Evolutionary conservation across 768 basidiomycete genomes (phyloP).

Genomic region (Russula brevipes): DNA sequence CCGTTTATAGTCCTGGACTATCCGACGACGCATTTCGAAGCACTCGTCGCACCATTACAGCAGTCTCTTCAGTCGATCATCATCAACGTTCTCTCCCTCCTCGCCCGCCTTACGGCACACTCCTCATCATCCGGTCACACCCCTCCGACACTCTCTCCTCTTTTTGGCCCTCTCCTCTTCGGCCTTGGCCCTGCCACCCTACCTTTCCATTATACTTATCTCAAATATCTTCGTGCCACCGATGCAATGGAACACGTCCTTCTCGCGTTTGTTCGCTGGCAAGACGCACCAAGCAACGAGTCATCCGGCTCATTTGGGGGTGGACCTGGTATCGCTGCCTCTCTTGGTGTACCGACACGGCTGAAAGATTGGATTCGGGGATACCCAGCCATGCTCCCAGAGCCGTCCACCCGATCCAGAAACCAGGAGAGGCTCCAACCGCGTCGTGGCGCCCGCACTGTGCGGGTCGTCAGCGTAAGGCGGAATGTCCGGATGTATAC

Average conservation of each 20-base stretch:
- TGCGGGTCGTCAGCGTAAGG: conserved; percentile 69
- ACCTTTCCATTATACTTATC: conserved; percentile 54
- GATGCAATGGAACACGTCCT: conserved; percentile 84
- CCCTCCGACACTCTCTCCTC: too few relatives aligned
- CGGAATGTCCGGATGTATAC: conserved; percentile 86
- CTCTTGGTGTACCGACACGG: conserved; percentile 66
- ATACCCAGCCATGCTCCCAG: conserved; percentile 76
- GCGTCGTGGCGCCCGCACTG: conserved; percentile 67
- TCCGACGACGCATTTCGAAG: too few relatives aligned
- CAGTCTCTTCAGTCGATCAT: conserved; percentile 49
- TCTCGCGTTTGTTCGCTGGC: too few relatives aligned
- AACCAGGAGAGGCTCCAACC: conserved; percentile 52
- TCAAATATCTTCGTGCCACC: conserved; percentile 71
- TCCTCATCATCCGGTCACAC: too few relatives aligned
- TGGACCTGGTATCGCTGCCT: conserved; percentile 49
- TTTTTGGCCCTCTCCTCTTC: too few relatives aligned
- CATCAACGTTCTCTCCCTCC: conserved; percentile 68
- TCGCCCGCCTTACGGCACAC: conserved; percentile 58
- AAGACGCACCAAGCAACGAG: too few relatives aligned
- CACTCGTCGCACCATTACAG: too few relatives aligned
- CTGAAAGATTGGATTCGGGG: conserved; percentile 89
- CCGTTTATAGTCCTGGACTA: too few relatives aligned
- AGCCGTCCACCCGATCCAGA: conserved; percentile 39
- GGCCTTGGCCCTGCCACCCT: conserved; percentile 31
- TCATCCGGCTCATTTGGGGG: conserved; percentile 3